A percentile compares a stretch with the other conserved stretches of the same genome.
These are phyloP conservation scores for Xerophyta viscosa DNA, from an alignment of 106 monocot species.

Conservation along the genomic window DNA sequence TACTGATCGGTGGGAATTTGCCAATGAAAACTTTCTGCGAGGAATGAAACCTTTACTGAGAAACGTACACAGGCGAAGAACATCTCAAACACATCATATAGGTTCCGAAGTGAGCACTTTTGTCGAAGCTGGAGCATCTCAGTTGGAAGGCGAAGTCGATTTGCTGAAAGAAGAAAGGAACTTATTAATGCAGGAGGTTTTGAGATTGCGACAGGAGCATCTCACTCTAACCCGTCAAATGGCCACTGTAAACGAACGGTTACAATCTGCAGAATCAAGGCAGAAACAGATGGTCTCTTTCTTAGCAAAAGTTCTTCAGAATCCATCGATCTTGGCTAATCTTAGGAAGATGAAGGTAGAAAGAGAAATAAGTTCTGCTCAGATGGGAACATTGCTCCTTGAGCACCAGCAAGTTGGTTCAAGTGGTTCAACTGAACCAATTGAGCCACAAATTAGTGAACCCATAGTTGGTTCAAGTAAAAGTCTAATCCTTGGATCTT, in stretches of 20 bases:
- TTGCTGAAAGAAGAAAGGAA: conserved; percentile 43
- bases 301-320: conserved; percentile 53
- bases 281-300: conserved; percentile 72
- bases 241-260: conserved; percentile 29
- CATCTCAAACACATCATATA: conserved; percentile 26
- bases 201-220: conserved; percentile 43
- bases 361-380: conserved; percentile 14
- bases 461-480: not conserved
- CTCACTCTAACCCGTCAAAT: conserved; percentile 30
- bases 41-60: conserved; percentile 38
- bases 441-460: conserved; percentile 10
- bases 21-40: conserved; percentile 56
- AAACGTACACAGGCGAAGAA: conserved; percentile 51
- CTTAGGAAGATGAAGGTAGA: conserved; percentile 32
- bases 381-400: conserved; percentile 30
- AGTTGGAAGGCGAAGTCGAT: conserved; percentile 28
- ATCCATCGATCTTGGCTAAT: conserved; percentile 30
- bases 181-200: conserved; percentile 40
- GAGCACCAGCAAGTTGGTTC: conserved; percentile 14
- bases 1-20: conserved; percentile 75
- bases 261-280: conserved; percentile 52
- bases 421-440: conserved; percentile 2
- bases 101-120: conserved; percentile 15
- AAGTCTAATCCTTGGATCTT: conserved; percentile 4
- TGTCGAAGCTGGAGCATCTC: conserved; percentile 9